phyloP scores from a whole-genome alignment of 306 rosid genomes.

The Castanopsis chinensis region DNA sequence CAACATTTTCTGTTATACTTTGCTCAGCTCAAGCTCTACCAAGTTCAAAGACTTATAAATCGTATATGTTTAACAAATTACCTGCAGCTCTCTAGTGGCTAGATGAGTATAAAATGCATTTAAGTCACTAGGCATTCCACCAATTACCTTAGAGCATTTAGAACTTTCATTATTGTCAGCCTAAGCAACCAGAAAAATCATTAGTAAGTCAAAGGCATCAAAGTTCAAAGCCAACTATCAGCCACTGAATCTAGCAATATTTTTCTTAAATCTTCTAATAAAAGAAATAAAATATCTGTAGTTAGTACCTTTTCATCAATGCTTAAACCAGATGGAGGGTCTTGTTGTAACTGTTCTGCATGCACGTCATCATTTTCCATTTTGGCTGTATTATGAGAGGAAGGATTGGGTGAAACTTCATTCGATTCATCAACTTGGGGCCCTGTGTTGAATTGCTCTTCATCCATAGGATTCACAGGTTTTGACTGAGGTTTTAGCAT shows the following conservation, averaged over 20 bases:
- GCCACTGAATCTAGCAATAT: no score
- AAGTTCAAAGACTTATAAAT: background rate
- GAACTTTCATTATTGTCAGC: slow-evolving; percentile 5
- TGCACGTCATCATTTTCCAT: background rate
- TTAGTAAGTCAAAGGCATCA: background rate
- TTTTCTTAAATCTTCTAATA: background rate
- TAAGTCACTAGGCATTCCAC: slow-evolving; percentile 12
- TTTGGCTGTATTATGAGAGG: slow-evolving; percentile 2
- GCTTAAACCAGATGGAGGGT: slow-evolving; percentile 9
- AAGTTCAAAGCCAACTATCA: background rate
- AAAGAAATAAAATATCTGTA: background rate
- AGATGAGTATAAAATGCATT: slow-evolving; percentile 13
- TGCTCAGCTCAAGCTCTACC: background rate
- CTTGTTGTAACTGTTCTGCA: slow-evolving; percentile 11
- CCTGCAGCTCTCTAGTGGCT: slow-evolving; percentile 34
- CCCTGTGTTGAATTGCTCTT: background rate
- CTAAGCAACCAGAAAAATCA: slow-evolving; percentile 8
- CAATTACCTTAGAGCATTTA: slow-evolving; percentile 10
- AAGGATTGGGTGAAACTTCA: background rate
- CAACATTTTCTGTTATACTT: background rate
- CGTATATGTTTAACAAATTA: background rate
- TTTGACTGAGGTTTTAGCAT: slow-evolving; percentile 8
- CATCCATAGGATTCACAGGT: slow-evolving; percentile 16
- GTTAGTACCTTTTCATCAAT: slow-evolving; percentile 14
- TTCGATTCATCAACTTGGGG: background rate